These are phyloP conservation scores for Hyaloscypha variabilis DNA, from an alignment of 495 filamentous ascomycete species.

Conservation along the genomic window DNA sequence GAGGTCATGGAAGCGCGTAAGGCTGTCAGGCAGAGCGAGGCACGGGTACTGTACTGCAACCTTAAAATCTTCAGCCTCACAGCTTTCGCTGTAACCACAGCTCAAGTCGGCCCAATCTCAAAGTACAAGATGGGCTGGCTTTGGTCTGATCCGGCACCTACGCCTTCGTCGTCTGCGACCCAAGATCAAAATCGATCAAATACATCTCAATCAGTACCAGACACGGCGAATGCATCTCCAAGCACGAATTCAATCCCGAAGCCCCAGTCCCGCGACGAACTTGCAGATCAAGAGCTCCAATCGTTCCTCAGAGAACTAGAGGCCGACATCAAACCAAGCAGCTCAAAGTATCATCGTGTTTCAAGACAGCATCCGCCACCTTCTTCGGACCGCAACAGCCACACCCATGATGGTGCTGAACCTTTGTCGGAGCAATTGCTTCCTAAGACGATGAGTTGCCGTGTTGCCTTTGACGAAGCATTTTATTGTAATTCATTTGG, in stretches of 20 bases:
- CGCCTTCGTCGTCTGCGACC: conserved; percentile 18
- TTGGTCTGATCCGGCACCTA: not conserved
- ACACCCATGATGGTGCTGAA: conserved; percentile 19
- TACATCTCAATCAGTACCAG: not conserved
- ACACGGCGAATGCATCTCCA: not conserved
- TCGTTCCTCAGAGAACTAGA: conserved; percentile 57
- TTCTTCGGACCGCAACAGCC: conserved; percentile 12
- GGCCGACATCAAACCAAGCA: conserved; percentile 35
- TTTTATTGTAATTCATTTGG: conserved; percentile 95
- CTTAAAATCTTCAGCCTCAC: not conserved
- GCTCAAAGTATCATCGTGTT: conserved; percentile 33
- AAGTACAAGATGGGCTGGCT: not conserved
- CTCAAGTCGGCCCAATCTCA: not conserved
- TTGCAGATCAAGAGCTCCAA: conserved; percentile 64
- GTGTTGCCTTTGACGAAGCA: conserved; percentile 85
- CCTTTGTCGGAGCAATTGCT: conserved; percentile 59
- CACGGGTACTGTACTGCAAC: too few species aligned
- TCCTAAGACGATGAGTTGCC: conserved; percentile 83
- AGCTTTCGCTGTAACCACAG: not conserved
- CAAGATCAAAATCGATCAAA: not conserved
- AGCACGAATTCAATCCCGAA: conserved; percentile 1
- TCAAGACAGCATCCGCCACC: conserved; percentile 21
- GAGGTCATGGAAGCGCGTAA: not conserved
- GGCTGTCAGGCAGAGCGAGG: not conserved
- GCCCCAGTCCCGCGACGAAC: conserved; percentile 52